Evolutionary conservation across 768 basidiomycete species (phyloP), one percentile per base, ranked within the genome.

Genomic region (Termitomyces sp.): DNA sequence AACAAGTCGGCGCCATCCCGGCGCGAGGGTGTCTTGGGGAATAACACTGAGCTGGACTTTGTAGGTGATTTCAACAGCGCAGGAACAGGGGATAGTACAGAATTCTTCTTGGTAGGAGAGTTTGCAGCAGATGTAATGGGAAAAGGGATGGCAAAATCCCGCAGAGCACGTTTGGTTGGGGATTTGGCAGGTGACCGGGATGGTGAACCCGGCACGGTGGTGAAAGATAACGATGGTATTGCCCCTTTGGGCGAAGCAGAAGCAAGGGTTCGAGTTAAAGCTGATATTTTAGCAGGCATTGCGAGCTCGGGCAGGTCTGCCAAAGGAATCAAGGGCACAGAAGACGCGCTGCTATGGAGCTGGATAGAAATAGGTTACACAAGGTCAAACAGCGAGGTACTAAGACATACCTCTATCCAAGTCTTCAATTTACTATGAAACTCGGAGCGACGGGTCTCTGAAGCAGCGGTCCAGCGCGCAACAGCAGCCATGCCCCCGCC

Each of bases 401-500:
- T 22, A 33, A 50, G 20, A 64, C 79, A 32, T 66, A 88, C 90
- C 74, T 84, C 72, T 4, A 72, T 68, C 92, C 92, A 94, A 43
- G 71, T 66, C 42, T 81, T 72, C 33, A 94, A 71, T 65, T 90
- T 93, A 18, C 67, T 60, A 26, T 75, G 75, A 61, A 92, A 79
- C 54, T 81, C 74, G 54, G 76, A 72, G 55, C 84, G 81, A 54
- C 92, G 82, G 35, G 72, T 72, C 55, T 90, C 88, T 38, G 80
- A 73, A 45, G 77, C 83, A 30, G 87, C 82, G 3, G 92, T 92
- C 92, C 92, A 94, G 56, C 90, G 82, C 53, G 92, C 91, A 45
- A 94, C 88, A 30, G 91, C 88, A 38, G 90, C 89, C 87, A 93
- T 92, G n/a, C 91, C 90, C 46, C 81, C 84, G 22, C 76, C 76